Percentiles rank a stretch among this genome's conserved stretches.
Conservation (phyloP, 2,329 filamentous ascomycete genomes). For the Fusarium veterinarium region DNA sequence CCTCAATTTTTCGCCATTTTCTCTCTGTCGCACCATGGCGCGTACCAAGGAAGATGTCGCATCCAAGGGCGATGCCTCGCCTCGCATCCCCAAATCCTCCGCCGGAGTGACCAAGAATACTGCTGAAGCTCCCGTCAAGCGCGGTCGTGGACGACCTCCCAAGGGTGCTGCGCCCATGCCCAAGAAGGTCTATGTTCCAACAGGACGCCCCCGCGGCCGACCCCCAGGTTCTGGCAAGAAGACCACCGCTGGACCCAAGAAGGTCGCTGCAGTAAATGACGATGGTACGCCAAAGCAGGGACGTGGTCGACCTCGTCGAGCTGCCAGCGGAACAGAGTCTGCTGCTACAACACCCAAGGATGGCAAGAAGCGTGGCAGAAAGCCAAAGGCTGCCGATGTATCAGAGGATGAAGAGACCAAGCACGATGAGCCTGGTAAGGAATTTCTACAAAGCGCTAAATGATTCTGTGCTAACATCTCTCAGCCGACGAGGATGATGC, state of each 20-base stretch:
- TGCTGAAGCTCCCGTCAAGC: conserved; percentile 52
- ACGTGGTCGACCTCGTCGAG: conserved; percentile 48
- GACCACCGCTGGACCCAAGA: conserved; percentile 23
- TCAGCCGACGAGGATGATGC: conserved; percentile 32
- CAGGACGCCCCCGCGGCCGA: conserved; percentile 61
- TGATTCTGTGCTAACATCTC: conserved; percentile 3
- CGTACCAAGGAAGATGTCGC: conserved; percentile 49
- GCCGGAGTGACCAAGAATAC: conserved; percentile 55
- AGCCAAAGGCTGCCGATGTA: conserved; percentile 40
- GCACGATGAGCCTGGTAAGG: conserved; percentile 5
- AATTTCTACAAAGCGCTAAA: no score
- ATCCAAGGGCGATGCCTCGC: conserved; percentile 29
- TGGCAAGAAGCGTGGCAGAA: conserved; percentile 45
- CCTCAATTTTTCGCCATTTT: background rate
- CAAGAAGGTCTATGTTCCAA: conserved; percentile 50
- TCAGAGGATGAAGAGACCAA: conserved; percentile 22
- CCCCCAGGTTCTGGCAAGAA: conserved; percentile 56
- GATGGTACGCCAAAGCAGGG: conserved; percentile 29
- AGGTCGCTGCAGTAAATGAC: background rate
- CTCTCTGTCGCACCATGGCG: conserved; percentile 42
- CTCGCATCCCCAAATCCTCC: conserved; percentile 44
- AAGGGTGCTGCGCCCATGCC: conserved; percentile 46
- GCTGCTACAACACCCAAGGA: conserved; percentile 33
- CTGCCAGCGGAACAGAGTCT: conserved; percentile 20
- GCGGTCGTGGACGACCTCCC: conserved; percentile 56